These are phyloP conservation scores for Phylloboletellus chloephorus DNA, from an alignment of 1,284 basidiomycete genomes.

Conservation along the genomic window DNA sequence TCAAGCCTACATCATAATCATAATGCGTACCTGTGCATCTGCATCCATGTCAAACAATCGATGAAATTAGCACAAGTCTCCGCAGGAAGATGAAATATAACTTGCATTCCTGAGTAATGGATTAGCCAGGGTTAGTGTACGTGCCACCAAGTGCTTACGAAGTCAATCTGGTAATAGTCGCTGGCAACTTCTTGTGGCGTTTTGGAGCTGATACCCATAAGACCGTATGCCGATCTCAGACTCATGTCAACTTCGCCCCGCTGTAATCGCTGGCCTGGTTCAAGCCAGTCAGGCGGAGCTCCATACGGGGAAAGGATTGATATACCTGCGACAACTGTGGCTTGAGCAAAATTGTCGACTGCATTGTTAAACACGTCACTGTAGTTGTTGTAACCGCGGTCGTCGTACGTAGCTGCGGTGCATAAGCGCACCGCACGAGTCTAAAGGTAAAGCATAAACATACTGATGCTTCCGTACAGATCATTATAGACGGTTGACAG, in stretches of 20 bases:
- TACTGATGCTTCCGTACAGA: conserved; percentile 46
- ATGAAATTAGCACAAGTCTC: conserved; percentile 18
- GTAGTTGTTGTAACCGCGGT: conserved; percentile 44
- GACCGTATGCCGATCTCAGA: conserved; percentile 44
- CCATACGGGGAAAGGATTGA: background rate
- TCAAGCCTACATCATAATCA: background rate
- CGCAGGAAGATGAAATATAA: background rate
- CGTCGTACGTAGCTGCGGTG: conserved; percentile 45
- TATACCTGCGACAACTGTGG: conserved; percentile 42
- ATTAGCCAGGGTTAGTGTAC: conserved; percentile 1
- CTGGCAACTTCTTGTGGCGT: conserved; percentile 43
- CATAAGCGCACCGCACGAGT: background rate
- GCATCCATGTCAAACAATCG: background rate
- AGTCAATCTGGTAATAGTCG: conserved; percentile 51
- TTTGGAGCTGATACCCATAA: conserved; percentile 40
- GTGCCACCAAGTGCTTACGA: conserved; percentile 13
- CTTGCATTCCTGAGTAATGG: conserved; percentile 22
- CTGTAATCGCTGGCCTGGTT: conserved; percentile 39
- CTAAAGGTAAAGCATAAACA: conserved; percentile 16
- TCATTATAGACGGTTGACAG: conserved; percentile 45
- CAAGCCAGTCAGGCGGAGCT: background rate
- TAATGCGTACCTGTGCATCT: conserved; percentile 28
- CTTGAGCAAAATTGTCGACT: conserved; percentile 36
- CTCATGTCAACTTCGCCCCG: conserved; percentile 44
- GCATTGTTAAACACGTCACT: conserved; percentile 39